Evolutionary conservation across 2,329 filamentous ascomycete genomes (phyloP).

Genomic region (Lasiodiplodia citricola): DNA sequence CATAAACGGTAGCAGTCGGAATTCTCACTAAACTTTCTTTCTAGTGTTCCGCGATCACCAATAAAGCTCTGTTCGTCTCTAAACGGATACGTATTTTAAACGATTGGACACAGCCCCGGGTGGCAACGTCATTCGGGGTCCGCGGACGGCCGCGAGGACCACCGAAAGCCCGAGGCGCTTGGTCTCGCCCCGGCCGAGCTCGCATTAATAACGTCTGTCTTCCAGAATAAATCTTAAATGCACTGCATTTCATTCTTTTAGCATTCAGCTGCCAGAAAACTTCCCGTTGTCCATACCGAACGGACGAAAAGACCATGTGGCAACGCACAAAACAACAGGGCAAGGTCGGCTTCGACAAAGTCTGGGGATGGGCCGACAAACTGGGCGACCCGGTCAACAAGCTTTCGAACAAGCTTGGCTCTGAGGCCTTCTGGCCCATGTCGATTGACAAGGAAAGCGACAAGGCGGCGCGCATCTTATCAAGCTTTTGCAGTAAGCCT

Average conservation of each 20-base stretch:
- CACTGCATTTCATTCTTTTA: too few relatives aligned
- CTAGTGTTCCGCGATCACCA: neutral
- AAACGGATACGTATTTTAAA: neutral
- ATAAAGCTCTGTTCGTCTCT: neutral
- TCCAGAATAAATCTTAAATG: neutral
- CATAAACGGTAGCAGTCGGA: neutral
- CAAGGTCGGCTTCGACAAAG: slow-evolving; percentile 76
- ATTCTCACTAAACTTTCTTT: too few relatives aligned
- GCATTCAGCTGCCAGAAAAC: neutral
- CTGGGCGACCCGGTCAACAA: slow-evolving; percentile 78
- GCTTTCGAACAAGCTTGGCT: slow-evolving; percentile 64
- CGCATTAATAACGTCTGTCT: neutral
- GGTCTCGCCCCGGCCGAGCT: neutral
- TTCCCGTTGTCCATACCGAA: neutral
- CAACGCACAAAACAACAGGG: slow-evolving; percentile 58
- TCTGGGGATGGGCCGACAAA: slow-evolving; percentile 70
- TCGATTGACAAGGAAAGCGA: slow-evolving; percentile 87
- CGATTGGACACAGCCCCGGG: neutral
- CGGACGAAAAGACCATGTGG: slow-evolving; percentile 47
- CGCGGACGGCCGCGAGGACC: neutral
- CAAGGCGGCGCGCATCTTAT: slow-evolving; percentile 86
- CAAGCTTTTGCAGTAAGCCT: slow-evolving; percentile 82
- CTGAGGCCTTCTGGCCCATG: slow-evolving; percentile 84
- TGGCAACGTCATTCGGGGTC: neutral
- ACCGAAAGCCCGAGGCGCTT: neutral